A percentile compares a stretch with the other conserved stretches of the same genome.
Evolutionary conservation across 164 flowering plant species (phyloP).

Genomic region (Saururus chinensis): DNA sequence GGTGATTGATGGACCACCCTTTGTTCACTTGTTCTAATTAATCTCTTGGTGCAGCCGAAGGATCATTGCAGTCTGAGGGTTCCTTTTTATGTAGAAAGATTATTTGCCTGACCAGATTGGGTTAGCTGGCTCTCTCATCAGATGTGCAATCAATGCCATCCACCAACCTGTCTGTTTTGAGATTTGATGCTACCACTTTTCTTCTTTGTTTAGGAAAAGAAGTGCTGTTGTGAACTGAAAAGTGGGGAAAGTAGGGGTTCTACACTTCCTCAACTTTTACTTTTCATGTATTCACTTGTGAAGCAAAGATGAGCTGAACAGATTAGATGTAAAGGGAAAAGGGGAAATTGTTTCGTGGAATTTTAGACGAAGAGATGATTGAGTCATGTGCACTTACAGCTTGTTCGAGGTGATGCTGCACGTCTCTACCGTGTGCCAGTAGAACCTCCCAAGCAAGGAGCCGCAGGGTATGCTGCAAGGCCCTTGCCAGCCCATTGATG

Average conservation of each 20-base stretch:
- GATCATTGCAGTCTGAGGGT: too few relatives aligned
- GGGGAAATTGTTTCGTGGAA: not conserved
- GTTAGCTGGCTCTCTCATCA: too few relatives aligned
- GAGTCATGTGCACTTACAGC: constrained; percentile 28
- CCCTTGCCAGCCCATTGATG: constrained; percentile 21
- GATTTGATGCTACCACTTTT: not conserved
- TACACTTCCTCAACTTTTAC: not conserved
- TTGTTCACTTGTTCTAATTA: too few relatives aligned
- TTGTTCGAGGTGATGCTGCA: constrained; percentile 21
- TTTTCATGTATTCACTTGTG: not conserved
- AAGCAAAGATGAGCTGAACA: too few relatives aligned
- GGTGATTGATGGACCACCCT: too few relatives aligned
- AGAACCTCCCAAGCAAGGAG: constrained; percentile 35
- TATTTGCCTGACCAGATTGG: too few relatives aligned
- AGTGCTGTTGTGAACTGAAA: not conserved
- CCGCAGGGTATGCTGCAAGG: constrained; percentile 31
- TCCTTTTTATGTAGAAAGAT: too few relatives aligned
- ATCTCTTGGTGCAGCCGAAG: too few relatives aligned
- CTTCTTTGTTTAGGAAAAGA: not conserved
- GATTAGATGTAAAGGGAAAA: not conserved
- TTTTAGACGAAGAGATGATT: not conserved
- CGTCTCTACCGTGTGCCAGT: constrained; percentile 37
- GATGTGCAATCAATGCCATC: not conserved
- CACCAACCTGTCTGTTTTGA: not conserved
- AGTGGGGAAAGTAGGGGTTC: not conserved